phyloP scores from a whole-genome alignment of 805 yeast genomes.

The Yarrowia alimentaria region DNA sequence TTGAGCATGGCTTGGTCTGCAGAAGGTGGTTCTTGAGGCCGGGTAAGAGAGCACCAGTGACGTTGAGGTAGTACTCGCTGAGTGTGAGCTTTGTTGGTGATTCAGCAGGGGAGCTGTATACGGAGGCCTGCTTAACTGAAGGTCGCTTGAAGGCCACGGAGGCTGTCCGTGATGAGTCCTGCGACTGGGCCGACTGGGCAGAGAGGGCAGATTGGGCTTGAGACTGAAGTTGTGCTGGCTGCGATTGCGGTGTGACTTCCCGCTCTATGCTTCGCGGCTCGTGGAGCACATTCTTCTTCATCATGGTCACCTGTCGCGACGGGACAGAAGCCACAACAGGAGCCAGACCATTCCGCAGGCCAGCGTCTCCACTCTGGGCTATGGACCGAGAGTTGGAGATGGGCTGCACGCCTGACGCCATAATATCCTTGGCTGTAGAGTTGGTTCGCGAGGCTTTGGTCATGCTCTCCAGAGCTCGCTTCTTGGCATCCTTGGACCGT shows the following conservation, averaged over 20 bases:
- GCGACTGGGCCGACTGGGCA: too few species aligned
- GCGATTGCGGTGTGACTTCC: slow-evolving; percentile 8
- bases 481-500: slow-evolving; percentile 24
- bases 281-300: slow-evolving; percentile 18
- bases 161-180: too few species aligned
- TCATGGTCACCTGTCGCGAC: slow-evolving; percentile 8
- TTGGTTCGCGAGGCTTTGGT: slow-evolving; percentile 11
- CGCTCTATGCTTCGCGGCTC: slow-evolving; percentile 13
- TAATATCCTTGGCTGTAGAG: slow-evolving; percentile 48
- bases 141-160: slow-evolving; percentile 24
- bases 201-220: too few species aligned
- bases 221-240: background rate
- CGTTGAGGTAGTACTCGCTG: slow-evolving; percentile 10
- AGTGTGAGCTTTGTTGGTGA: slow-evolving; percentile 7
- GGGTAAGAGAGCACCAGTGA: background rate
- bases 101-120: slow-evolving; percentile 6
- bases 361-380: slow-evolving; percentile 37
- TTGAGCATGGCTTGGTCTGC: background rate
- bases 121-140: slow-evolving; percentile 10
- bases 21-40: background rate
- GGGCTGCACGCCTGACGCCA: slow-evolving; percentile 56
- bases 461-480: slow-evolving; percentile 22
- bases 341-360: slow-evolving; percentile 37
- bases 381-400: slow-evolving; percentile 39
- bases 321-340: slow-evolving; percentile 37